These are phyloP conservation scores for Pyrus betulifolia DNA, from an alignment of 306 rosid genomes.

Conservation along the genomic window DNA sequence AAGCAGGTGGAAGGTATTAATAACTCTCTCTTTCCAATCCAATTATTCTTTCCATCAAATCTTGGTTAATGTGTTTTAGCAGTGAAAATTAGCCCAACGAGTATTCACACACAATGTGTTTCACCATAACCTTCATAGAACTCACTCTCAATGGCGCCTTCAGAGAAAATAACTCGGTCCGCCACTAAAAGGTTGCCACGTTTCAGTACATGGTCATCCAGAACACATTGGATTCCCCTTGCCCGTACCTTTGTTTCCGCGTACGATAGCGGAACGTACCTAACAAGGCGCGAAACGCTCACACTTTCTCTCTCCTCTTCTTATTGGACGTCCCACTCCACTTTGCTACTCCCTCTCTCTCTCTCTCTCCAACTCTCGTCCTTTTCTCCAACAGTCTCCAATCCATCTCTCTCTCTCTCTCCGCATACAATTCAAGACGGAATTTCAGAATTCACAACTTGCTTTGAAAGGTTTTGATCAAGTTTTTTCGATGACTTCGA, in stretches of 20 bases:
- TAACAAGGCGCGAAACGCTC: not conserved
- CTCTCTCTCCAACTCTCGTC: not conserved
- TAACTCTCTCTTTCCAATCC: no score
- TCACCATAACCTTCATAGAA: not conserved
- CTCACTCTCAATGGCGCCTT: not conserved
- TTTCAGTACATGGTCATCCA: not conserved
- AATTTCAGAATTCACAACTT: not conserved
- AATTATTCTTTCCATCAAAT: no score
- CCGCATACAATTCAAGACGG: not conserved
- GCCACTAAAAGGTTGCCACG: not conserved
- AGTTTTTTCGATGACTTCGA: not conserved
- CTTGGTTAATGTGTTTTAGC: no score
- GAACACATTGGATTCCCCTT: not conserved
- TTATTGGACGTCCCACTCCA: not conserved
- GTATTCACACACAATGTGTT: not conserved
- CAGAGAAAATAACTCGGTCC: not conserved
- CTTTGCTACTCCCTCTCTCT: not conserved
- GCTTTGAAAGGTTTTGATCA: not conserved
- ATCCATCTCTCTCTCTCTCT: not conserved
- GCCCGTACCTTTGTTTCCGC: not conserved
- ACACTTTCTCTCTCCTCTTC: not conserved
- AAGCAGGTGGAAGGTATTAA: no score
- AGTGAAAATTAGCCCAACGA: not conserved
- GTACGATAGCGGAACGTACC: constrained; percentile 1
- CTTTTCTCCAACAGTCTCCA: not conserved